phyloP scores from a whole-genome alignment of 208 protist genomes.

The Leishmania amazonensis region DNA sequence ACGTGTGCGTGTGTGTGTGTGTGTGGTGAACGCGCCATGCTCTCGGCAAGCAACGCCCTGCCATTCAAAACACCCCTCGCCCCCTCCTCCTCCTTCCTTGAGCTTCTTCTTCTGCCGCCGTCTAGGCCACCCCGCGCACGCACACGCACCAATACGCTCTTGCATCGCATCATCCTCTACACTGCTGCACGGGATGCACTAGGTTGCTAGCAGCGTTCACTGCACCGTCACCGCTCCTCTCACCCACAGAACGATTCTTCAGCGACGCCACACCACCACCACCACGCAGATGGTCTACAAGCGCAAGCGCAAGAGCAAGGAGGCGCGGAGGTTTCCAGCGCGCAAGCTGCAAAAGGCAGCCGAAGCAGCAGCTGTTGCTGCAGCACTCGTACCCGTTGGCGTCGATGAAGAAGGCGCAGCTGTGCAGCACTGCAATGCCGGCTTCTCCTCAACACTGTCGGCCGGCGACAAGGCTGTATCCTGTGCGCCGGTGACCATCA shows the following conservation, averaged over 20 bases:
- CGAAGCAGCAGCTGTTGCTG: background rate
- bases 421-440: background rate
- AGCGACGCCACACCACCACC: background rate
- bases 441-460: background rate
- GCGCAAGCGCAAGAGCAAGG: slow-evolving; percentile 28
- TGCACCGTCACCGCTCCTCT: background rate
- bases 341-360: slow-evolving; percentile 13
- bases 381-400: background rate
- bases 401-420: background rate
- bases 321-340: slow-evolving; percentile 17
- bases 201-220: background rate
- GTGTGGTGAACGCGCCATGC: background rate
- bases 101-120: background rate
- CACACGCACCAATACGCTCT: background rate
- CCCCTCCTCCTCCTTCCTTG: background rate
- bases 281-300: slow-evolving; percentile 19
- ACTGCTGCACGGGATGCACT: background rate
- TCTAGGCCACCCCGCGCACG: background rate
- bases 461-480: background rate
- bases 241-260: background rate
- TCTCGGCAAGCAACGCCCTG: background rate
- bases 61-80: background rate
- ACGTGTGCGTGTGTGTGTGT: background rate
- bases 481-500: background rate
- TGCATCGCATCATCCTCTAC: background rate